A percentile compares a stretch with the other conserved stretches of the same genome.
Evolutionary conservation across 1,284 basidiomycete species (phyloP).

Genomic region (Rhodotorula sp.): DNA sequence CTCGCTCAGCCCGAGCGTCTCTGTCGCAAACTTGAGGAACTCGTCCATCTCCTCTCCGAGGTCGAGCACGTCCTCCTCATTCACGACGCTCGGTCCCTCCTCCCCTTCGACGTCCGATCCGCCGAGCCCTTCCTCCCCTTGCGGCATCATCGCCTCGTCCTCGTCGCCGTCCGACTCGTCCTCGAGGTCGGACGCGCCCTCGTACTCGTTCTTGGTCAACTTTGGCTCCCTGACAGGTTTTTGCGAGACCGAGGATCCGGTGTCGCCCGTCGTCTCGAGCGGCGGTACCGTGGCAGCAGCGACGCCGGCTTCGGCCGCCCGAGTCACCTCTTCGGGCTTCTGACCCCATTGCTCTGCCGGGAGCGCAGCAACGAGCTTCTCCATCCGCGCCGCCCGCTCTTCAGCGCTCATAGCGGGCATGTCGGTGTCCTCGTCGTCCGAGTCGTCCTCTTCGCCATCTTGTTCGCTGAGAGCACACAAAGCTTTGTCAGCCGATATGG

Average conservation of each 20-base stretch:
- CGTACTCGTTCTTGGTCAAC: conserved; percentile 38
- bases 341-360: conserved; percentile 53
- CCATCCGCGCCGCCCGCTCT: conserved; percentile 47
- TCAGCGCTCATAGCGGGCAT: conserved; percentile 44
- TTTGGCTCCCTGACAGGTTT: conserved; percentile 14
- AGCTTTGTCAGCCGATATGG: too few relatives aligned
- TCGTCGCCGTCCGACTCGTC: conserved; percentile 33
- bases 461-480: conserved; percentile 18
- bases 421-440: conserved; percentile 47
- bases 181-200: conserved; percentile 37
- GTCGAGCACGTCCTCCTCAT: conserved; percentile 62
- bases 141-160: conserved; percentile 13
- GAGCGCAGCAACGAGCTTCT: conserved; percentile 51
- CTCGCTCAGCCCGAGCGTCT: conserved; percentile 79
- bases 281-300: neutral
- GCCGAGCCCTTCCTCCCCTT: conserved; percentile 29
- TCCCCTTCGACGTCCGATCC: conserved; percentile 47
- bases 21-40: conserved; percentile 86
- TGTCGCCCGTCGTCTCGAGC: neutral
- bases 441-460: conserved; percentile 19
- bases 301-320: neutral
- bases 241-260: neutral
- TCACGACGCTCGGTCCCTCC: conserved; percentile 58
- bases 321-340: conserved; percentile 4
- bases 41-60: conserved; percentile 88